Conservation (phyloP, 2,329 filamentous ascomycete species). For the Fonsecaea nubica region DNA sequence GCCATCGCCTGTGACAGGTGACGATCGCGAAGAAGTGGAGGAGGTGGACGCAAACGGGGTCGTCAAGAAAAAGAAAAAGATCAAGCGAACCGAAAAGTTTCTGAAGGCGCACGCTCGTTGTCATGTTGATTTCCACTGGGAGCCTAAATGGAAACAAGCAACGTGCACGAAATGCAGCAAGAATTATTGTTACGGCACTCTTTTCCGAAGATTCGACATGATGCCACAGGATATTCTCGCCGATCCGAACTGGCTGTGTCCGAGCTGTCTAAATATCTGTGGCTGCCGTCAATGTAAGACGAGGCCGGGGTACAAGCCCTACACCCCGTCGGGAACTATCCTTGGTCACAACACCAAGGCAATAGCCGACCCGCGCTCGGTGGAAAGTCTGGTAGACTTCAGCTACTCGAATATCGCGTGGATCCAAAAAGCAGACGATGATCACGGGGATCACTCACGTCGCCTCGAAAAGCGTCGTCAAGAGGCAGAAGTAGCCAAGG, state of each 20-base stretch:
- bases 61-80: constrained; percentile 66
- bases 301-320: constrained; percentile 71
- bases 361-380: constrained; percentile 87
- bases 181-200: constrained; percentile 88
- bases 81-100: constrained; percentile 63
- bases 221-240: constrained; percentile 85
- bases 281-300: constrained; percentile 82
- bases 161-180: constrained; percentile 77
- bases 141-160: constrained; percentile 84
- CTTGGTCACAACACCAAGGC: constrained; percentile 90
- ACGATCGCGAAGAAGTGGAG: constrained; percentile 51
- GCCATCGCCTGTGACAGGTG: constrained; percentile 44
- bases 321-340: constrained; percentile 83
- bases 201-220: constrained; percentile 90
- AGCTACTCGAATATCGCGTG: constrained; percentile 84
- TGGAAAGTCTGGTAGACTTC: constrained; percentile 91
- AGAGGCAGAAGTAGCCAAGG: constrained; percentile 61
- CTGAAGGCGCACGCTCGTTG: constrained; percentile 65
- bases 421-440: constrained; percentile 68
- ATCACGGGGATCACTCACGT: constrained; percentile 52
- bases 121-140: constrained; percentile 81
- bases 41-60: constrained; percentile 68
- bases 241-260: constrained; percentile 83
- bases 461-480: constrained; percentile 57
- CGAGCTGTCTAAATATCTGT: constrained; percentile 83